Conservation (phyloP, 805 yeast species). For the Scheffersomyces spartinae region DNA sequence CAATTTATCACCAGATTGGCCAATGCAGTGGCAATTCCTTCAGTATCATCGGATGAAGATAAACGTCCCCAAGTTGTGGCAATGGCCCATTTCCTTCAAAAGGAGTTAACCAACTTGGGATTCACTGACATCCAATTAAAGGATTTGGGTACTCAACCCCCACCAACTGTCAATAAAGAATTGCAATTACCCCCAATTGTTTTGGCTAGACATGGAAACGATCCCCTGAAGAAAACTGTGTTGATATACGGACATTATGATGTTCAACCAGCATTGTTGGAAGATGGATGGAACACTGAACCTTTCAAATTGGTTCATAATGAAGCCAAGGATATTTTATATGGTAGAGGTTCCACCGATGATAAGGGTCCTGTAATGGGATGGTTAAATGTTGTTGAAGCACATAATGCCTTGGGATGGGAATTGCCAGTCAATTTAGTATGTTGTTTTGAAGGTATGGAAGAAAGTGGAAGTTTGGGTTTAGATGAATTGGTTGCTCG, state of each 20-base stretch:
- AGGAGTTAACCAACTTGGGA: slow-evolving; percentile 61
- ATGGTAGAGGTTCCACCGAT: slow-evolving; percentile 93
- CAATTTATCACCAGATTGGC: slow-evolving; percentile 59
- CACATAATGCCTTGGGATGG: slow-evolving; percentile 72
- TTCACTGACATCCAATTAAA: slow-evolving; percentile 73
- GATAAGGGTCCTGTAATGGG: slow-evolving; percentile 98
- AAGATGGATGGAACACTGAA: slow-evolving; percentile 93
- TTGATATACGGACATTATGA: slow-evolving; percentile 95
- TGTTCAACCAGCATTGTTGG: slow-evolving; percentile 88
- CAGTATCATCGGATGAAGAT: slow-evolving; percentile 85
- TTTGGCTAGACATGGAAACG: slow-evolving; percentile 77
- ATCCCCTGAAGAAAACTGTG: slow-evolving; percentile 76
- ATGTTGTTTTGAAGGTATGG: slow-evolving; percentile 98
- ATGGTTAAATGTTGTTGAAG: slow-evolving; percentile 89
- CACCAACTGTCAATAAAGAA: slow-evolving; percentile 61
- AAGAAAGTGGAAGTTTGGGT: slow-evolving; percentile 92
- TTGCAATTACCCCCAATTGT: slow-evolving; percentile 88
- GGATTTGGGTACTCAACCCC: slow-evolving; percentile 83
- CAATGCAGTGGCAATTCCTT: slow-evolving; percentile 87
- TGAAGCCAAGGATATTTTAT: slow-evolving; percentile 55
- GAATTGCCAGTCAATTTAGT: slow-evolving; percentile 90
- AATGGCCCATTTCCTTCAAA: slow-evolving; percentile 75
- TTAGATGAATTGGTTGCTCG: slow-evolving; percentile 69
- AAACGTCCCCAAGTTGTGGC: slow-evolving; percentile 81
- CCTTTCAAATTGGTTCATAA: slow-evolving; percentile 64